phyloP scores from a whole-genome alignment of 495 filamentous ascomycete species.

The Staphylotrichum longicolle region DNA sequence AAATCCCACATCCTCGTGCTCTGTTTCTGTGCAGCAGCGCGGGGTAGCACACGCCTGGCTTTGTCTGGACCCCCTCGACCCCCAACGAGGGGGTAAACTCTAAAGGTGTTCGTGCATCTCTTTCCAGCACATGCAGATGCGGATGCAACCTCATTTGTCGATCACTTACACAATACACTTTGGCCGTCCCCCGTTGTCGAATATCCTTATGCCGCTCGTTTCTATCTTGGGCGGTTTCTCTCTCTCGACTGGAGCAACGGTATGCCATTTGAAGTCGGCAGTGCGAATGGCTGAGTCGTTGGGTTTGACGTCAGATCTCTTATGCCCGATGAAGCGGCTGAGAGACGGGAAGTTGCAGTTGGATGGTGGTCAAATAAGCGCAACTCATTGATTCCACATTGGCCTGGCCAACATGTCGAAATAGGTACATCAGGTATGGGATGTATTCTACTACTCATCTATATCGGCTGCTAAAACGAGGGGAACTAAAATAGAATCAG shows the following conservation, averaged over 20 bases:
- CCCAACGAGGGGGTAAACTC: slow-evolving; percentile 13
- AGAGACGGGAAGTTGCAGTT: background rate
- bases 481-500: no score
- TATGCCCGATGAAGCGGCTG: slow-evolving; percentile 4
- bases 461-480: no score
- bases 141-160: slow-evolving; percentile 7
- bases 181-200: no score
- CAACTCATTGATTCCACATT: no score
- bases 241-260: no score
- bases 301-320: background rate
- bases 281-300: slow-evolving; percentile 8
- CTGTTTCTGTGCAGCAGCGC: background rate
- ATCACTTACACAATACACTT: background rate
- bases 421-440: no score
- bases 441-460: no score
- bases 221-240: background rate
- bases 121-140: background rate
- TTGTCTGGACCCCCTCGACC: background rate
- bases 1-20: slow-evolving; percentile 12
- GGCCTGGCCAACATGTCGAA: no score
- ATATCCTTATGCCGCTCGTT: no score
- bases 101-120: background rate
- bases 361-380: no score
- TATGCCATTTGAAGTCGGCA: background rate
- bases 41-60: slow-evolving; percentile 8